Evolutionary conservation across 2,329 filamentous ascomycete species (phyloP), one percentile per base, ranked within the genome.

Genomic region (Colletotrichum kahawae): DNA sequence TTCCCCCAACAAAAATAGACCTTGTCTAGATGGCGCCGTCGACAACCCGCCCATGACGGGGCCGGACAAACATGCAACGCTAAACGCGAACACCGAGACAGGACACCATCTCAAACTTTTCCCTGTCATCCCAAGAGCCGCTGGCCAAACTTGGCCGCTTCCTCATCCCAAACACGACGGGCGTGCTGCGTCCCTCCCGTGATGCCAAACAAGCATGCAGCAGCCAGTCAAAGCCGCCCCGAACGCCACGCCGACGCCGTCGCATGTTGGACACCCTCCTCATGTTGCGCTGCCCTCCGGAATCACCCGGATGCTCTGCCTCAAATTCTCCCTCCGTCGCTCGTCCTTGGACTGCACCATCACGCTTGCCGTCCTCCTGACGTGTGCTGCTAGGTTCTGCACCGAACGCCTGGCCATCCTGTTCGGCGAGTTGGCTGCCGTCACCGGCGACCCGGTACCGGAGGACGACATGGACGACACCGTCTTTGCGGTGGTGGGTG

Each of bases 291-390:
- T 76, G 77, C 78, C 70, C 67, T 76, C 70, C 72, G 71, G 79
- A 36, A 86, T 77, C 70, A 84, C 79, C 67, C 80, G 81, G 67
- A 86, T 86, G 27, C 82, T 82, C 54, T 81, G 82, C 77, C 83
- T 82, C 62, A 87, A 76, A 29, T 82, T 81, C 38, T 82, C 81
- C 27, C 83, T 79, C 74, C 83, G 79, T 76, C 80, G 81, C 67
- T 87, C 84, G 18, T 80, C 79, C 54, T 79, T 81, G 34, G 69
- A 64, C 60, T 74, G 56, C 8, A 69, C 75, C 59, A 76, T 68
- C 24, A 48, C 59, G 31, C 63, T 72, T 13, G 70, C 70, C 51
- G 74, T 77, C 51, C 64, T 66, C 72, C 54, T 77, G 36, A 77
- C 77, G 34, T 77, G 75, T n/a, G 75, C 72, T 67, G 76, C 64